Percentiles rank a stretch among this genome's conserved stretches.
phyloP scores from a whole-genome alignment of 1,284 basidiomycete species.

The Quambalaria eucalypti region DNA sequence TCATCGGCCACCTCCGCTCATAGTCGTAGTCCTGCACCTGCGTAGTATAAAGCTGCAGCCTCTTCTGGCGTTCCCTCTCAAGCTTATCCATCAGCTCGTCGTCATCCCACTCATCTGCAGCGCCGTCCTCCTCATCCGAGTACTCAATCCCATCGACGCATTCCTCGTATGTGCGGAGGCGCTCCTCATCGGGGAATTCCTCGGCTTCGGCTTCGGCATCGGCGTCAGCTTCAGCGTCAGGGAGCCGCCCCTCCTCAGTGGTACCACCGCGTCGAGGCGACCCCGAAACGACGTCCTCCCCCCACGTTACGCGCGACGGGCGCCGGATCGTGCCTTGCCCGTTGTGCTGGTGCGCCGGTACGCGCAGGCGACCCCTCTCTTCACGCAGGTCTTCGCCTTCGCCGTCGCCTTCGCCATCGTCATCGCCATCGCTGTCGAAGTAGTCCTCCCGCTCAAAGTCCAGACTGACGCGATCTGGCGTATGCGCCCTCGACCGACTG shows the following conservation, averaged over 20 bases:
- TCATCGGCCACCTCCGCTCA: no score
- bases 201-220: no score
- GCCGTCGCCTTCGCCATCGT: background rate
- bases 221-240: no score
- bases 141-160: constrained; percentile 1
- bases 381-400: background rate
- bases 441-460: background rate
- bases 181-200: no score
- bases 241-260: no score
- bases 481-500: background rate
- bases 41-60: background rate
- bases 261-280: no score
- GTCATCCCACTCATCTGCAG: constrained; percentile 1
- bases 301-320: no score
- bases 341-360: no score
- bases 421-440: background rate
- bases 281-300: background rate
- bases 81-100: constrained; percentile 3
- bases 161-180: no score
- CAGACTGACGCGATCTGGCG: background rate
- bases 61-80: background rate
- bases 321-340: no score
- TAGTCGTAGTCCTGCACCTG: no score
- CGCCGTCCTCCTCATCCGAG: constrained; percentile 4
- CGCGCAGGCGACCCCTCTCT: no score